Evolutionary conservation across 2,329 filamentous ascomycete genomes (phyloP).

Genomic region (Fusarium sp.): DNA sequence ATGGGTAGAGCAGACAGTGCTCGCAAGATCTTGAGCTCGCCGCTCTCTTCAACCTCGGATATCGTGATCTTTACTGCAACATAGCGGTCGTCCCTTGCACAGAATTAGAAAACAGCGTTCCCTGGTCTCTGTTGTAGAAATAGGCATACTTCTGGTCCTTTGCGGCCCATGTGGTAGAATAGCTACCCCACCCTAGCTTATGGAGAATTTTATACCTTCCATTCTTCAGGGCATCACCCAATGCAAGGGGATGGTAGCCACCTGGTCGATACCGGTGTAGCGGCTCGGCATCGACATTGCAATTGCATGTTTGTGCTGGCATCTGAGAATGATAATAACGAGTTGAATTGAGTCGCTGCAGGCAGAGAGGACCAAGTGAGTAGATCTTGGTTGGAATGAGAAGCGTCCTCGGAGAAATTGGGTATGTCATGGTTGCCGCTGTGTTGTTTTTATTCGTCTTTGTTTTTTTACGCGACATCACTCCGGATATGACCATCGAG

Average conservation of each 20-base stretch:
- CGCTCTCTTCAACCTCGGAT: not conserved
- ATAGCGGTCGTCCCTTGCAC: not conserved
- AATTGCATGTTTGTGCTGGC: constrained; percentile 11
- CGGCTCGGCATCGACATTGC: constrained; percentile 31
- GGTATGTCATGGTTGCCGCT: too few relatives aligned
- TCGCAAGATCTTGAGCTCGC: constrained; percentile 8
- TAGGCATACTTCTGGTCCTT: constrained; percentile 43
- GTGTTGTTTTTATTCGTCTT: too few relatives aligned
- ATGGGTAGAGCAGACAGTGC: not conserved
- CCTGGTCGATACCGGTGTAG: constrained; percentile 46
- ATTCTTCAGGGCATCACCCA: constrained; percentile 51
- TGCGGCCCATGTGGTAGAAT: constrained; percentile 57
- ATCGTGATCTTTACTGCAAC: constrained; percentile 31
- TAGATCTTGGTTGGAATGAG: too few relatives aligned
- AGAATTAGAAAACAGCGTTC: not conserved
- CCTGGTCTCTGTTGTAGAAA: not conserved
- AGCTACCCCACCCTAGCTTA: constrained; percentile 56
- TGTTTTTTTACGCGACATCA: too few relatives aligned
- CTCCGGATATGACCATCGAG: too few relatives aligned
- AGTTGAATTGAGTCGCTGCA: too few relatives aligned
- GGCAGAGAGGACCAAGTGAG: too few relatives aligned
- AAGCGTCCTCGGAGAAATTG: too few relatives aligned
- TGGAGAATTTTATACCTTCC: constrained; percentile 53
- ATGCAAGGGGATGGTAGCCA: constrained; percentile 53
- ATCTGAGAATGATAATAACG: not conserved